Evolutionary conservation across 2,329 filamentous ascomycete species (phyloP).

Genomic region (Aspergillus versicolor): DNA sequence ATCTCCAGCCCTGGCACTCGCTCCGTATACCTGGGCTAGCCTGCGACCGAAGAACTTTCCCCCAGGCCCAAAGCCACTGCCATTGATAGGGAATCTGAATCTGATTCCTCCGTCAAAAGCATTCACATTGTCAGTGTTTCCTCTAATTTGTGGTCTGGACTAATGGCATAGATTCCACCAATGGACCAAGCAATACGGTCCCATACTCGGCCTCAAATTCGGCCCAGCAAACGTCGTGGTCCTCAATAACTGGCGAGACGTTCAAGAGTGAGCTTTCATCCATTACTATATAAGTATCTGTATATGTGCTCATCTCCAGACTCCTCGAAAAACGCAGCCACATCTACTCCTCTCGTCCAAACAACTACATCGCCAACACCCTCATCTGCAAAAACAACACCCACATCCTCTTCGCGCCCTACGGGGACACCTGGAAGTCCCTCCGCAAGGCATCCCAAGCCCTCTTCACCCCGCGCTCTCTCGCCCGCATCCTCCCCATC

Average conservation of each 20-base stretch:
- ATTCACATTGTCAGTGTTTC: background rate
- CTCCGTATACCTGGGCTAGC: conserved; percentile 6
- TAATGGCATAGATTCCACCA: background rate
- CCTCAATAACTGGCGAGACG: background rate
- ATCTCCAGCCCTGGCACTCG: background rate
- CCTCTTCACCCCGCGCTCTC: background rate
- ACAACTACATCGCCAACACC: conserved; percentile 9
- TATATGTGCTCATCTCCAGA: background rate
- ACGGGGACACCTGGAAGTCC: background rate
- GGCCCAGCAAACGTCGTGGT: background rate
- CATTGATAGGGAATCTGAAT: conserved; percentile 1
- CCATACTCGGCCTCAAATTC: background rate
- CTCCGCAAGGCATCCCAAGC: background rate
- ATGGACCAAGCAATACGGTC: conserved; percentile 3
- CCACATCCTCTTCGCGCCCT: conserved; percentile 4
- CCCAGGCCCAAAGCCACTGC: conserved; percentile 1
- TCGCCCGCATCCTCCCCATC: background rate
- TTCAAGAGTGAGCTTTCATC: background rate
- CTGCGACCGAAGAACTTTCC: conserved; percentile 4
- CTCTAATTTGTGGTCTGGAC: background rate
- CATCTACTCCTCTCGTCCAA: conserved; percentile 6
- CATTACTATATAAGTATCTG: too few relatives aligned
- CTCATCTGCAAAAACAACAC: conserved; percentile 6
- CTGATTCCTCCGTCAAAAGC: conserved; percentile 1
- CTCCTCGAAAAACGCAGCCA: conserved; percentile 4